Percentiles rank a stretch among this genome's conserved stretches.
These are phyloP conservation scores for Hypoxylon sp. DNA, from an alignment of 2,329 filamentous ascomycete genomes.

Conservation along the genomic window DNA sequence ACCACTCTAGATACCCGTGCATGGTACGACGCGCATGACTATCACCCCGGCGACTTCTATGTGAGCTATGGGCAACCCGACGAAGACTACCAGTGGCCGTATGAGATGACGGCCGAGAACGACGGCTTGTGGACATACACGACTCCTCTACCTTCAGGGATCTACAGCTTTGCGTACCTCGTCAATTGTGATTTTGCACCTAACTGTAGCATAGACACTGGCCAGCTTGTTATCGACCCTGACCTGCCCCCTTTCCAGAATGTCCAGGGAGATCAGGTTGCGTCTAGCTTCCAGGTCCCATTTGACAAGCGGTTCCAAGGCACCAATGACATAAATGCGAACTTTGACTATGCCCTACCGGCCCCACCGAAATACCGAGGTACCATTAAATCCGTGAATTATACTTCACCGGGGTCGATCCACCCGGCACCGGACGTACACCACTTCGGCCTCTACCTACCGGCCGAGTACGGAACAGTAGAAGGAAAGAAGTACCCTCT, in stretches of 20 bases:
- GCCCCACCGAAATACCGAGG: conserved; percentile 45
- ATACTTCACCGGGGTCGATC: conserved; percentile 52
- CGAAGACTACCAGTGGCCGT: conserved; percentile 47
- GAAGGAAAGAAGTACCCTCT: conserved; percentile 50
- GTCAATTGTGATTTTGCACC: conserved; percentile 50
- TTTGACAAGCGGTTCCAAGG: conserved; percentile 49
- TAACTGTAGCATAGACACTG: conserved; percentile 50
- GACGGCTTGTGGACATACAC: conserved; percentile 51
- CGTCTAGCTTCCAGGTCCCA: conserved; percentile 52
- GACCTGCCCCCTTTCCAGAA: conserved; percentile 51
- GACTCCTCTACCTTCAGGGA: conserved; percentile 50
- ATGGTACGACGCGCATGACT: conserved; percentile 50
- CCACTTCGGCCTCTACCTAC: conserved; percentile 50
- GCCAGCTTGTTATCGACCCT: conserved; percentile 52
- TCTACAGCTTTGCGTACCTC: conserved; percentile 52
- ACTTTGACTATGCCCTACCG: conserved; percentile 49
- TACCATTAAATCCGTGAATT: conserved; percentile 50
- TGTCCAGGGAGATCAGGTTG: conserved; percentile 49
- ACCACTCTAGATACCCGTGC: conserved; percentile 44
- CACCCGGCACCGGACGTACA: conserved; percentile 52
- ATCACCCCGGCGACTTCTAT: conserved; percentile 51
- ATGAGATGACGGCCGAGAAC: conserved; percentile 48
- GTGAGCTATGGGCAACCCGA: conserved; percentile 39
- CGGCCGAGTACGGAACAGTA: conserved; percentile 46
- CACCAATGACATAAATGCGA: conserved; percentile 38